These are phyloP conservation scores for Cadophora gregata DNA, from an alignment of 2,329 filamentous ascomycete species.

Conservation along the genomic window DNA sequence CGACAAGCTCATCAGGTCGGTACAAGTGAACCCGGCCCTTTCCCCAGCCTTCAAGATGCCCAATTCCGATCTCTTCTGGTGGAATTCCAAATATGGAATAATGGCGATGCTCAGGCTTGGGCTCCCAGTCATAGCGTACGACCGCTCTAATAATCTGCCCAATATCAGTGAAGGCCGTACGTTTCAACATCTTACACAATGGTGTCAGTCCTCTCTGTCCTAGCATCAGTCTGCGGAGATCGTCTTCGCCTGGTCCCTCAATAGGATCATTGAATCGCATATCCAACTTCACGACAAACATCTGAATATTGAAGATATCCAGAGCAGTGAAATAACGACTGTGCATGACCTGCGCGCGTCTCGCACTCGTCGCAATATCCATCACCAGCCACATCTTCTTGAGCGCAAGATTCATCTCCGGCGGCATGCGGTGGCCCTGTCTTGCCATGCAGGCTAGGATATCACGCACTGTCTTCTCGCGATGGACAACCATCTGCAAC, in stretches of 20 bases:
- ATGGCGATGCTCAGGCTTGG: slow-evolving; percentile 26
- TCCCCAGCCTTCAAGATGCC: slow-evolving; percentile 64
- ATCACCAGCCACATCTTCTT: slow-evolving; percentile 77
- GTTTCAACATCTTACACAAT: slow-evolving; percentile 66
- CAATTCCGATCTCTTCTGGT: slow-evolving; percentile 55
- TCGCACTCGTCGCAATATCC: slow-evolving; percentile 64
- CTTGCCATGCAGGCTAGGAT: slow-evolving; percentile 67
- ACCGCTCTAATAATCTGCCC: slow-evolving; percentile 62
- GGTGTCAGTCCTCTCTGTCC: slow-evolving; percentile 61
- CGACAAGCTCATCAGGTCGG: slow-evolving; percentile 63
- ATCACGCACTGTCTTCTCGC: slow-evolving; percentile 62
- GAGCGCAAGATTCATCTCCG: slow-evolving; percentile 53
- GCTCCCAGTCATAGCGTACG: slow-evolving; percentile 60
- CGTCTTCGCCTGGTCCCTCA: slow-evolving; percentile 55
- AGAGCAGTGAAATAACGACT: slow-evolving; percentile 62
- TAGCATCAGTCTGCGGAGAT: slow-evolving; percentile 62
- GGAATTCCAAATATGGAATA: slow-evolving; percentile 58
- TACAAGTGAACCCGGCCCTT: slow-evolving; percentile 52
- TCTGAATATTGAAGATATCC: slow-evolving; percentile 65
- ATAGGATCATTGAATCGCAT: slow-evolving; percentile 72
- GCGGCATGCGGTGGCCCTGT: slow-evolving; percentile 62
- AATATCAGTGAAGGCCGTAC: slow-evolving; percentile 50
- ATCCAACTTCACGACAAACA: slow-evolving; percentile 75
- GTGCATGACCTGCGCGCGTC: slow-evolving; percentile 60
- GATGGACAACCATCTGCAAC: slow-evolving; percentile 68